A percentile compares a stretch with the other conserved stretches of the same genome.
These are phyloP conservation scores for Avicennia marina DNA, from an alignment of 257 asterid species.

Conservation along the genomic window DNA sequence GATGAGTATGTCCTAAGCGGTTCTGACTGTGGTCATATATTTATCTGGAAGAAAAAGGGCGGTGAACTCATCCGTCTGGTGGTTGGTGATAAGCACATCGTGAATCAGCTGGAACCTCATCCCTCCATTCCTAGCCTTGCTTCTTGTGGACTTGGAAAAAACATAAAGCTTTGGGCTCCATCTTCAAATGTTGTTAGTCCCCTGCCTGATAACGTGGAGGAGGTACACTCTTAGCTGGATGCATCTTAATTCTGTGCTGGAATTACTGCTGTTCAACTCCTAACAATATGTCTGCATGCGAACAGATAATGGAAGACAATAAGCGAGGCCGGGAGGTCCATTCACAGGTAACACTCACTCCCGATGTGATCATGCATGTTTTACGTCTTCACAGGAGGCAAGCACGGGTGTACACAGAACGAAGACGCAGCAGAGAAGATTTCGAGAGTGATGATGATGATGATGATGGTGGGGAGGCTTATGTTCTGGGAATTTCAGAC, in stretches of 20 bases:
- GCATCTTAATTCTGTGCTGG: neutral
- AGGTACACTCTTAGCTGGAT: constrained; percentile 37
- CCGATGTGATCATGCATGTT: constrained; percentile 74
- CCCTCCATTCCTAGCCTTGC: constrained; percentile 67
- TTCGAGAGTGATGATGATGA: constrained; percentile 41
- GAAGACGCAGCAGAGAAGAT: constrained; percentile 35
- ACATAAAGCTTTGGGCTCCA: constrained; percentile 66
- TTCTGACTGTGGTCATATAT: constrained; percentile 78
- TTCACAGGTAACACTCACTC: constrained; percentile 56
- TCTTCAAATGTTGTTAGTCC: constrained; percentile 45
- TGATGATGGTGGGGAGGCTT: constrained; percentile 7
- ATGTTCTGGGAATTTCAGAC: neutral
- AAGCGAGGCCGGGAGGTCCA: constrained; percentile 53
- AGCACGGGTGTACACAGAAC: constrained; percentile 48
- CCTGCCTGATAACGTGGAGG: constrained; percentile 48
- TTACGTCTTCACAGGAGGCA: constrained; percentile 72
- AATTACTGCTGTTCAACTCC: neutral
- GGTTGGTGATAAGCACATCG: constrained; percentile 59
- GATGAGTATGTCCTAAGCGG: constrained; percentile 69
- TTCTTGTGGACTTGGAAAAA: constrained; percentile 68
- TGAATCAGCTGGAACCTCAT: constrained; percentile 65
- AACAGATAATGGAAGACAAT: constrained; percentile 60
- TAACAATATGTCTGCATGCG: neutral
- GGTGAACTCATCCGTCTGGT: constrained; percentile 55
- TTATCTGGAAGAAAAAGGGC: constrained; percentile 72